phyloP scores from a whole-genome alignment of 208 protist genomes.

The Trypanosoma lewisi region DNA sequence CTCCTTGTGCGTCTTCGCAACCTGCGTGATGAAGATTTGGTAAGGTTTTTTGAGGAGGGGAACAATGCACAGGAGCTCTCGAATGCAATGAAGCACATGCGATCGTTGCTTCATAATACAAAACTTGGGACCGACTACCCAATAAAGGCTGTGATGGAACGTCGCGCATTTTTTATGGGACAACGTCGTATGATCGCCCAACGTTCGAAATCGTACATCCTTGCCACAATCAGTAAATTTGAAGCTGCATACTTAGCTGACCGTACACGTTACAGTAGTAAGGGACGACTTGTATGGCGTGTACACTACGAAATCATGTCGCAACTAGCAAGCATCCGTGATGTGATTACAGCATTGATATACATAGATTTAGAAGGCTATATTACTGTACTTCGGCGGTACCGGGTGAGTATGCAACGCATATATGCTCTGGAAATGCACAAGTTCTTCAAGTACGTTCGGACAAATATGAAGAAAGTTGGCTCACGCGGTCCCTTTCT shows the following conservation, averaged over 20 bases:
- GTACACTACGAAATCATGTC: slow-evolving; percentile 58
- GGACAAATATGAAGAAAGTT: slow-evolving; percentile 52
- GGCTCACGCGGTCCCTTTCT: slow-evolving; percentile 38
- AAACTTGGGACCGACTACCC: slow-evolving; percentile 71
- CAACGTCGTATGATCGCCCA: slow-evolving; percentile 75
- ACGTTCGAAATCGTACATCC: slow-evolving; percentile 60
- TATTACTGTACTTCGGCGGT: slow-evolving; percentile 63
- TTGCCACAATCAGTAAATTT: slow-evolving; percentile 47
- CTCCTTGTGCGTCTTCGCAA: slow-evolving; percentile 50
- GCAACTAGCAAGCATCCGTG: slow-evolving; percentile 53
- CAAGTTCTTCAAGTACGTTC: slow-evolving; percentile 73
- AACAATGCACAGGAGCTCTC: slow-evolving; percentile 63
- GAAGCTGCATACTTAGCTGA: slow-evolving; percentile 64
- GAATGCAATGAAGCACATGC: slow-evolving; percentile 28
- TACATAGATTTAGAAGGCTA: slow-evolving; percentile 73
- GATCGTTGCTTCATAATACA: slow-evolving; percentile 54
- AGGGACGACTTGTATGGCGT: slow-evolving; percentile 64
- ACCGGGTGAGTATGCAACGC: slow-evolving; percentile 79
- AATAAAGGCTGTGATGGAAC: slow-evolving; percentile 77
- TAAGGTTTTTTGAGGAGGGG: slow-evolving; percentile 60
- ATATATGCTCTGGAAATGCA: slow-evolving; percentile 73
- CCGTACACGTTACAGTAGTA: slow-evolving; percentile 50
- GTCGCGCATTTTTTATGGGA: slow-evolving; percentile 68
- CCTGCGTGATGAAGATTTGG: slow-evolving; percentile 41
- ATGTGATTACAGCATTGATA: slow-evolving; percentile 63